Evolutionary conservation across 1,284 basidiomycete genomes (phyloP).

Genomic region (Sanghuangporus sanghuang): DNA sequence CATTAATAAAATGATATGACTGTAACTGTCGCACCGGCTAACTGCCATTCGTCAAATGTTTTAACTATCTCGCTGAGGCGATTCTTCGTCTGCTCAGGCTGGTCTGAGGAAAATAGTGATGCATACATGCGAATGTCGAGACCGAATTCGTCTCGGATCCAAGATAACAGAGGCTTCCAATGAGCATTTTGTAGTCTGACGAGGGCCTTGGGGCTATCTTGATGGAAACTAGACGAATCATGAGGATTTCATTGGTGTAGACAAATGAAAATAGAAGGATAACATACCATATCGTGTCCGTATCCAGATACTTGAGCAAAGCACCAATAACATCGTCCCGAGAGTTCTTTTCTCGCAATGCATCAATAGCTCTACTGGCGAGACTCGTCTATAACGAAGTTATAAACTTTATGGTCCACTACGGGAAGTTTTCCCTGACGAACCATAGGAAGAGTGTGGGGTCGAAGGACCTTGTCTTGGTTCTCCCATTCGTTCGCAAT

Average conservation of each 20-base stretch:
- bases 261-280: neutral
- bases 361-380: slow-evolving; percentile 72
- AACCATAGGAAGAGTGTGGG: slow-evolving; percentile 89
- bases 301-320: slow-evolving; percentile 86
- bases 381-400: neutral
- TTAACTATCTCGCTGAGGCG: slow-evolving; percentile 56
- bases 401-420: slow-evolving; percentile 7
- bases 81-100: slow-evolving; percentile 61
- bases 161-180: slow-evolving; percentile 87
- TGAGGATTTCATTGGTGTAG: neutral
- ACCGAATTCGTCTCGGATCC: slow-evolving; percentile 65
- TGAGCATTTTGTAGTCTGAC: slow-evolving; percentile 80
- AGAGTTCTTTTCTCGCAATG: slow-evolving; percentile 52
- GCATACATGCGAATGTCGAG: slow-evolving; percentile 65
- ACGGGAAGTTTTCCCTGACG: slow-evolving; percentile 23
- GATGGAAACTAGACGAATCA: slow-evolving; percentile 63
- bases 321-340: slow-evolving; percentile 66
- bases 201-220: slow-evolving; percentile 70
- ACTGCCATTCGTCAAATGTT: slow-evolving; percentile 74
- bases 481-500: slow-evolving; percentile 97
- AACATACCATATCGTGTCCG: slow-evolving; percentile 88
- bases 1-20: neutral
- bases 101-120: slow-evolving; percentile 63
- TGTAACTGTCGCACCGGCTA: slow-evolving; percentile 64
- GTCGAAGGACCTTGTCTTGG: slow-evolving; percentile 82